Evolutionary conservation across 345 rosid genomes (phyloP).

Genomic region (Citrus medica): DNA sequence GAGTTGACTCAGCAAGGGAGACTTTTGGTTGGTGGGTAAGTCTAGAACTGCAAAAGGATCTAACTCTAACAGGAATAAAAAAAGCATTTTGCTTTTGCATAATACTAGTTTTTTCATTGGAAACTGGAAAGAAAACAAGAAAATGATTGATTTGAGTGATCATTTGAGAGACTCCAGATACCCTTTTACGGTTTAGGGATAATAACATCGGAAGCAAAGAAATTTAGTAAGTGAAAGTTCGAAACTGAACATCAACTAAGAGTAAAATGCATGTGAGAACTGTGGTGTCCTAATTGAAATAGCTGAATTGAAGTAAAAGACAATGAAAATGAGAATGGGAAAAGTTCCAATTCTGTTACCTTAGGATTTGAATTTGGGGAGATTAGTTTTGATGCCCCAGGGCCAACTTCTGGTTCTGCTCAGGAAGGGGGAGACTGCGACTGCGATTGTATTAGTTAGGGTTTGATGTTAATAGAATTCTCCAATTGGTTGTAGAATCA

Average conservation of each 20-base stretch:
- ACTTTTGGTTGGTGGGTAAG: slow-evolving; percentile 19
- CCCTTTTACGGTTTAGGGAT: slow-evolving; percentile 21
- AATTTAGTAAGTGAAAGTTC: not conserved
- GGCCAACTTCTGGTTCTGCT: not conserved
- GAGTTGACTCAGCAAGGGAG: slow-evolving; percentile 22
- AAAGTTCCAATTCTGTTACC: not conserved
- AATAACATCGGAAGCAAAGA: slow-evolving; percentile 35
- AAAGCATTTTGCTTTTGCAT: slow-evolving; percentile 24
- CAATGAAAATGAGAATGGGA: not conserved
- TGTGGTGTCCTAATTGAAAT: not conserved
- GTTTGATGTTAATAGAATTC: not conserved
- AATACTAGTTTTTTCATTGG: slow-evolving; percentile 18
- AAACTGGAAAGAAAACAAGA: slow-evolving; percentile 24
- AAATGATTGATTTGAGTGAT: slow-evolving; percentile 27
- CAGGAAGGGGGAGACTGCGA: not conserved
- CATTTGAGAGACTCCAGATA: slow-evolving; percentile 28
- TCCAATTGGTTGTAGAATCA: no score
- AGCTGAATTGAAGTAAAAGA: not conserved
- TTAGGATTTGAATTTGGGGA: no score
- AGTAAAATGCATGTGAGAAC: not conserved
- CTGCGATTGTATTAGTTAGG: not conserved
- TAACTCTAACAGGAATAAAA: slow-evolving; percentile 23
- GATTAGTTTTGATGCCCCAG: no score
- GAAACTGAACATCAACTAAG: not conserved
- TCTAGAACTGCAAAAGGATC: slow-evolving; percentile 28